Conservation (phyloP, 495 filamentous ascomycete genomes). For the Stereocaulon alpinum region DNA sequence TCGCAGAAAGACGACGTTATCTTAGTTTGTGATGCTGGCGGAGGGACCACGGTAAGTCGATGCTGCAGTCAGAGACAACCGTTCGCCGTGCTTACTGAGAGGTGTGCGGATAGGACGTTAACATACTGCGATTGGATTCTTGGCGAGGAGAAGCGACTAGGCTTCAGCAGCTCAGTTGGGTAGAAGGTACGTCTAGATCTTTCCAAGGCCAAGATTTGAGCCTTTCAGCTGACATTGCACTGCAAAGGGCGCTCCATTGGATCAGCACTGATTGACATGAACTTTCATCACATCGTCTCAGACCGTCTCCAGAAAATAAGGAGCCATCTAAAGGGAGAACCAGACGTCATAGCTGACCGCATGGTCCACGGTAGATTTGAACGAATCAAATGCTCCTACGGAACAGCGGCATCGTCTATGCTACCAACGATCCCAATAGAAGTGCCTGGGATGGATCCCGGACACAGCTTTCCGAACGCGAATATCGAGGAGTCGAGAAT, state of each 20-base stretch:
- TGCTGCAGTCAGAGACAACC: background rate
- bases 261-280: conserved; percentile 32
- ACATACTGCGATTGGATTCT: conserved; percentile 29
- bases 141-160: conserved; percentile 24
- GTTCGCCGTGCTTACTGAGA: conserved; percentile 1
- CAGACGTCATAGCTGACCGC: conserved; percentile 24
- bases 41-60: conserved; percentile 39
- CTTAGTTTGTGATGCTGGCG: conserved; percentile 46
- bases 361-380: conserved; percentile 34
- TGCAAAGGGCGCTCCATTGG: conserved; percentile 30
- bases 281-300: conserved; percentile 23
- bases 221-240: no score
- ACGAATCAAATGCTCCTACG: conserved; percentile 33
- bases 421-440: conserved; percentile 26
- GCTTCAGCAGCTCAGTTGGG: conserved; percentile 31
- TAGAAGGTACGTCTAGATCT: conserved; percentile 25
- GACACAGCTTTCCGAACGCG: conserved; percentile 21
- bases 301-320: conserved; percentile 23
- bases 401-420: conserved; percentile 23
- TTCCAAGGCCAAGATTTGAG: no score
- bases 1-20: conserved; percentile 34
- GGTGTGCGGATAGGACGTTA: conserved; percentile 27
- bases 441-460: conserved; percentile 24
- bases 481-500: conserved; percentile 30
- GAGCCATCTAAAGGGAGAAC: conserved; percentile 19